Percentiles rank a stretch among this genome's conserved stretches.
Conservation (phyloP, 345 rosid species). For the Rubroshorea leprosula region DNA sequence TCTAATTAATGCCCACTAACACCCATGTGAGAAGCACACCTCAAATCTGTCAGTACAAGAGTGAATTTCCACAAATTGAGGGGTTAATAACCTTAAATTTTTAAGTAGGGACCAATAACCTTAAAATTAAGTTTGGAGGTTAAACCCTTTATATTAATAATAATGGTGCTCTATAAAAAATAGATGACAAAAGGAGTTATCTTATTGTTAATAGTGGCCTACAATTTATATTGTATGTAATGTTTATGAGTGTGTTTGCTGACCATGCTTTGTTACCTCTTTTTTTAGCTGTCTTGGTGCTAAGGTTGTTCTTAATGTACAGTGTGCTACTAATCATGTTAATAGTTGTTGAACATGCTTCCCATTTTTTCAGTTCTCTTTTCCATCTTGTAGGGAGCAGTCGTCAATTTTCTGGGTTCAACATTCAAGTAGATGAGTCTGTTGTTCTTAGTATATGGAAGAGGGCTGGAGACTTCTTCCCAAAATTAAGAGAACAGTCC, state of each 20-base stretch:
- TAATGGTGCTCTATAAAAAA: too few species aligned
- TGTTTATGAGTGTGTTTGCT: not conserved
- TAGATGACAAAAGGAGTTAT: too few species aligned
- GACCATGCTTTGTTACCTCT: not conserved
- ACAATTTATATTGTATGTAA: not conserved
- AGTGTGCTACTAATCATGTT: not conserved
- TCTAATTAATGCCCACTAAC: too few species aligned
- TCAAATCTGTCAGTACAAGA: too few species aligned
- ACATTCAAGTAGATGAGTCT: slow-evolving; percentile 56
- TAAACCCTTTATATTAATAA: too few species aligned
- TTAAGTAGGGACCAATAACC: too few species aligned
- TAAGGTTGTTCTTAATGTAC: not conserved
- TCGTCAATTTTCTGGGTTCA: slow-evolving; percentile 81
- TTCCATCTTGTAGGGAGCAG: slow-evolving; percentile 63
- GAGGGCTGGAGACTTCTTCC: slow-evolving; percentile 73
- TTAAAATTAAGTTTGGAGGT: too few species aligned
- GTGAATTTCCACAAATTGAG: too few species aligned
- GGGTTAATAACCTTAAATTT: too few species aligned
- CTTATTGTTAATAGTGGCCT: too few species aligned
- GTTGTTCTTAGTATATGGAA: slow-evolving; percentile 61
- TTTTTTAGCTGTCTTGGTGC: not conserved
- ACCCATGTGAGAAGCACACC: too few species aligned
- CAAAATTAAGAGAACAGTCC: slow-evolving; percentile 46
- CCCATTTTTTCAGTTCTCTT: slow-evolving; percentile 8
- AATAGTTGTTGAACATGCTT: not conserved